Percentiles rank a stretch among this genome's conserved stretches.
Evolutionary conservation across 371 early-diverging fungal species (phyloP).

Genomic region (Mucor circinelloides): DNA sequence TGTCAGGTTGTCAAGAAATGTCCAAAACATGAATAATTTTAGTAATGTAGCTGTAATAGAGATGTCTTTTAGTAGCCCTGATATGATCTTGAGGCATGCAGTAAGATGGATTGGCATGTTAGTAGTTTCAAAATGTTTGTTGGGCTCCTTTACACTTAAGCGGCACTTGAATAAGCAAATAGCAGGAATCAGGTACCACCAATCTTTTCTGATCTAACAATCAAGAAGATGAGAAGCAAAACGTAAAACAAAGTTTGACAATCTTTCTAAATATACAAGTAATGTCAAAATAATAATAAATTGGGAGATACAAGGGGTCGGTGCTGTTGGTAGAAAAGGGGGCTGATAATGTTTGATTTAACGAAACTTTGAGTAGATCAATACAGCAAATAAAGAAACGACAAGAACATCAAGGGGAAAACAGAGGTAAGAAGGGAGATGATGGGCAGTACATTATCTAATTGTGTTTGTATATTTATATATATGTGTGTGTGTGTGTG

Average conservation of each 20-base stretch:
- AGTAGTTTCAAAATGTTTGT: neutral
- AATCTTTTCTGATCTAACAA: neutral
- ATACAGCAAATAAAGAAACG: neutral
- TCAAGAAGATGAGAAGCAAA: neutral
- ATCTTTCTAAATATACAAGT: neutral
- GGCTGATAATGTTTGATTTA: neutral
- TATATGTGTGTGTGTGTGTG: neutral
- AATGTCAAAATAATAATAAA: neutral
- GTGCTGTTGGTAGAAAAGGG: neutral
- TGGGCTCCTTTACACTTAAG: neutral
- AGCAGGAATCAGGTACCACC: neutral
- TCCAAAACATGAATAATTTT: too few species aligned
- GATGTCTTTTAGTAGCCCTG: too few species aligned
- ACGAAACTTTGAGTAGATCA: neutral
- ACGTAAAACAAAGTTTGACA: neutral
- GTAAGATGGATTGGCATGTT: neutral
- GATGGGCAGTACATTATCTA: slow-evolving; percentile 1
- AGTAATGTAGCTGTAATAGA: too few species aligned
- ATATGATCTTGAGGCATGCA: too few species aligned
- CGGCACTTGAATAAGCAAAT: neutral
- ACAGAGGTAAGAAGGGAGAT: neutral
- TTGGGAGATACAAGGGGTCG: neutral
- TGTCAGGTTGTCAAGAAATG: too few species aligned
- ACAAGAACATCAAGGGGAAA: neutral
- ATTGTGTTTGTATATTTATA: neutral